Evolutionary conservation across 2,329 filamentous ascomycete genomes (phyloP).

Genomic region (Apiospora phragmitis): DNA sequence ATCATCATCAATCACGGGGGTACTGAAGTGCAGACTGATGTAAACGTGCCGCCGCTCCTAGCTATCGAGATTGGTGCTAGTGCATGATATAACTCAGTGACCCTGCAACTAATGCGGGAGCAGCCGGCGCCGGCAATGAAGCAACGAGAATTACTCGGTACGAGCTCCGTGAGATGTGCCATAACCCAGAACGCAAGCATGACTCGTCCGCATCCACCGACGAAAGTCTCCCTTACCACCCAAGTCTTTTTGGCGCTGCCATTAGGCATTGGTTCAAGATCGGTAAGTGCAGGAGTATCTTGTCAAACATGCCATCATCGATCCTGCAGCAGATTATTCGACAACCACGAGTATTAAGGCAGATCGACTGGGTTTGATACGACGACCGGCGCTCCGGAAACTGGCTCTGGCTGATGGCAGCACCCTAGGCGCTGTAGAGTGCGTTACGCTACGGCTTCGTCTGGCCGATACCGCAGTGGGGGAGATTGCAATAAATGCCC

Average conservation of each 20-base stretch:
- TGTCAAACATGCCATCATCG: not conserved
- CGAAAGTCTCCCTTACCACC: not conserved
- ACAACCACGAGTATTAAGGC: not conserved
- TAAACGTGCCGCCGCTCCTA: not conserved
- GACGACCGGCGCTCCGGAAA: not conserved
- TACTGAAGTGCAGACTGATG: no score
- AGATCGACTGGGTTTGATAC: not conserved
- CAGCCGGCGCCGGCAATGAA: not conserved
- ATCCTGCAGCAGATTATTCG: not conserved
- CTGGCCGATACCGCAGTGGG: not conserved
- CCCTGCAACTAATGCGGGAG: not conserved
- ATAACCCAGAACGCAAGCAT: not conserved
- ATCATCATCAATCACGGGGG: no score
- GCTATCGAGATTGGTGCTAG: not conserved
- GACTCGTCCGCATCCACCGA: not conserved
- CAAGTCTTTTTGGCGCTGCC: not conserved
- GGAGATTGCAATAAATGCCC: not conserved
- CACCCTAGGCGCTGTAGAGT: not conserved
- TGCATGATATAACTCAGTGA: not conserved
- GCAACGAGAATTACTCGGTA: not conserved
- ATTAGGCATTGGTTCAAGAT: not conserved
- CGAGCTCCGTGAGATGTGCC: not conserved
- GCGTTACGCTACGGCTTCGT: not conserved
- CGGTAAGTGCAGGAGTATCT: not conserved
- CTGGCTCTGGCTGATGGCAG: not conserved